Evolutionary conservation across 108 stramenopile genomes (phyloP), one percentile per base, ranked within the genome.

Genomic region (Tribonema minus): DNA sequence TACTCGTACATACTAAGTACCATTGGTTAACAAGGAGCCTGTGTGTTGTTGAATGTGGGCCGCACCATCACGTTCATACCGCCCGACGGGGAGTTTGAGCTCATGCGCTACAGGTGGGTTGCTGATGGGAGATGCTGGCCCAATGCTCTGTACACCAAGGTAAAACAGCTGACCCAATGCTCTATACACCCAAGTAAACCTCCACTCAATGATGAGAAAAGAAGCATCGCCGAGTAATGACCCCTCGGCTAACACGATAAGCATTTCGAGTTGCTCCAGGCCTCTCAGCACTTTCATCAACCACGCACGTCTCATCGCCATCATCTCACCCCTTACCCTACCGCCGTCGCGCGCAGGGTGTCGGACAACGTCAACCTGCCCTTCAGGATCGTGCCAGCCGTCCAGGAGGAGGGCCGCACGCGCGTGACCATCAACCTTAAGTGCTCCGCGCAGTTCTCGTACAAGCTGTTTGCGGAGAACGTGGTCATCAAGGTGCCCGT

Each of bases 61-160:
- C 41, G 46, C 46, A 54, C 20, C 46, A 54, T 99, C 81, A 99
- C 98, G 71, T 99, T 99, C 79, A 95, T 97, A 68, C 98, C 98
- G 15, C 98, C 98, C 0, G 98, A 99, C 82, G 98, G 98, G 32
- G 98, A 99, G 88, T 99, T 97, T 82, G 96, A 99, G 86, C 85
- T 99, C 68, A 99, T 99, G 98, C 81, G 92, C 68, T 99, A 27
- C 12, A 63, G 27, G 62, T 15, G 54, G 6, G 30, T 15, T 9
- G 4, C 7, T 9, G 26, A 4, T 30, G 26, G 15, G 26, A 27
- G 30, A 4, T 27, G 7, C 15, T 9, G 15, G 20, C 20, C 46
- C 46, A n/a, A n/a, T n/a, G n/a, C n/a, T n/a, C n/a, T n/a, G n/a
- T n/a, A n/a, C n/a, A n/a, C n/a, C n/a, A n/a, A n/a, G n/a, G 46